Base-by-base conservation (phyloP, 2,329 filamentous ascomycete genomes). In the Metarhizium anisopliae region DNA sequence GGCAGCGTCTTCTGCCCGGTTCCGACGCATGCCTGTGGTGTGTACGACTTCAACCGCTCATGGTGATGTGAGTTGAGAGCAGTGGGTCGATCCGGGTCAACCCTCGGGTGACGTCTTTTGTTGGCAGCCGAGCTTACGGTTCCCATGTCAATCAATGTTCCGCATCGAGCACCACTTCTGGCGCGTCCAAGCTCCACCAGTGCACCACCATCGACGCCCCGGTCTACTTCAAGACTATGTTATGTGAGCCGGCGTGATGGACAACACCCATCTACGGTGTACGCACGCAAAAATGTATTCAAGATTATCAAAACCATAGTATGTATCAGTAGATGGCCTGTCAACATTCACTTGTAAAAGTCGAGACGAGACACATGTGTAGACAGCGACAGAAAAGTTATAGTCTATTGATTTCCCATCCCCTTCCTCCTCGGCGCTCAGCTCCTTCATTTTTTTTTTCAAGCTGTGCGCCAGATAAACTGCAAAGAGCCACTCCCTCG, bases 1-100 rank as follows among this genome's bases (percentile, higher is more conserved):
- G 56, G 60, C 67, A 50, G 63, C 61, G 35, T 59, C 59, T 60
- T 65, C 58, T 62, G 63, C 61, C 55, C 60, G 49, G 45, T n/a
- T 51, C 40, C 55, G 50, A 47, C 50, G 35, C 52, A 54, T 54
- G 16, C 32, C 50, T 30, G n/a, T 7, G 29, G 16, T 32, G 50
- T n/a, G 35, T 35, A 25, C 20, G 32, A 51, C 32, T 40, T 47
- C 40, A 47, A 35, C 36, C 47, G 51, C 25, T 35, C 51, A 20
- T 20, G 42, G 6, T 11, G 42, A 45, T 45, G 29, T 35, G 51
- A 52, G 51, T 30, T 42, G 47, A 47, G 47, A 25, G 8, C 20
- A 13, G 25, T 45, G 47, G 14, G 50, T 8, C 42, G 16, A 16
- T 45, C n/a, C 35, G 38, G 38, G 38, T 52, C 51, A 20, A 52